Percentiles rank a stretch among this genome's conserved stretches.
Evolutionary conservation across 495 filamentous ascomycete species (phyloP).

Genomic region (Letharia columbiana): DNA sequence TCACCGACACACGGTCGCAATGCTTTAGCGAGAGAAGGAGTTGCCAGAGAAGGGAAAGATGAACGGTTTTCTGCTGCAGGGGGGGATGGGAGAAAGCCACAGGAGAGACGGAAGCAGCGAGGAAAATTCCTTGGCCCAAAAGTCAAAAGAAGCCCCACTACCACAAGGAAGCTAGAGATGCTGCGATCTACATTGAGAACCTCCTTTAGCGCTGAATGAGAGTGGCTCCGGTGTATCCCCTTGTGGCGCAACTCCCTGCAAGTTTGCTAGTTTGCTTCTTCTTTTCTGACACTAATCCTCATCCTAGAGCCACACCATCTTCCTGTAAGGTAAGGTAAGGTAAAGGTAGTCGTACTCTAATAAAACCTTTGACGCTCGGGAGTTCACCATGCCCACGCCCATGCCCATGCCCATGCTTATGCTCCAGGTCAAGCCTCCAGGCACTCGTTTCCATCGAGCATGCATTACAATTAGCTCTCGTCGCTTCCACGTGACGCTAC

Average conservation of each 20-base stretch:
- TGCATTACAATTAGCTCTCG: neutral
- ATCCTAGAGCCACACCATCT: neutral
- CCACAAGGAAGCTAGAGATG: neutral
- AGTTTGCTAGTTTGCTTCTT: neutral
- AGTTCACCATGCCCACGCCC: neutral
- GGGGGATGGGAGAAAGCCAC: neutral
- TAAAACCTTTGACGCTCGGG: neutral
- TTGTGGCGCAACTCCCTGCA: neutral
- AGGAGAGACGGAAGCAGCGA: constrained; percentile 2
- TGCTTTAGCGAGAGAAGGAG: neutral
- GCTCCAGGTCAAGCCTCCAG: neutral
- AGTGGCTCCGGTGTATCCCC: neutral
- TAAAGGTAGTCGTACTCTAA: too few species aligned
- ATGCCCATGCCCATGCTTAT: neutral
- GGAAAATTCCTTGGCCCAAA: neutral
- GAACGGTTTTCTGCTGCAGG: neutral
- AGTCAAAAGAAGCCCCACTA: neutral
- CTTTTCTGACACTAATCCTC: neutral
- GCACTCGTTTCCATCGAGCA: neutral
- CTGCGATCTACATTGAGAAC: neutral
- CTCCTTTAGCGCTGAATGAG: neutral
- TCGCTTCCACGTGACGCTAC: neutral
- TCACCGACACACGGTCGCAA: neutral
- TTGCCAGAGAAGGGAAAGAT: neutral
- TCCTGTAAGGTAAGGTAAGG: too few species aligned